These are phyloP conservation scores for Mayamaea pseudoterrestris DNA, from an alignment of 108 stramenopile genomes.

Conservation along the genomic window DNA sequence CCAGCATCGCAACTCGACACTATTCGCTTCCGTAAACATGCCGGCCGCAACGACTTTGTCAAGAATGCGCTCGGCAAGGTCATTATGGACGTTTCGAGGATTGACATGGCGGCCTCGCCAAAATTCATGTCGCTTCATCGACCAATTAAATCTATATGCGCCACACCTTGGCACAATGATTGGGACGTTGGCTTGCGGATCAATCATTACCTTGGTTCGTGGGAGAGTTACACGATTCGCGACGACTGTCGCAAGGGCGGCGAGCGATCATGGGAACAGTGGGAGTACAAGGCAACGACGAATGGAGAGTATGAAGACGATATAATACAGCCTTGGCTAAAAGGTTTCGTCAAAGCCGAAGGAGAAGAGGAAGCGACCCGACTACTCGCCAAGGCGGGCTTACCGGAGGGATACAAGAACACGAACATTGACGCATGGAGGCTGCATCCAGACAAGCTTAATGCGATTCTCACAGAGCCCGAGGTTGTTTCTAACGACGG, in stretches of 20 bases:
- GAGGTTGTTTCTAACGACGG: slow-evolving; percentile 4
- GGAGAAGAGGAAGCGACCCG: slow-evolving; percentile 18
- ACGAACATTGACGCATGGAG: not conserved
- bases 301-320: slow-evolving; percentile 19
- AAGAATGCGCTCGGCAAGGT: slow-evolving; percentile 33
- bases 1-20: slow-evolving; percentile 25
- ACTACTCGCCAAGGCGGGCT: slow-evolving; percentile 21
- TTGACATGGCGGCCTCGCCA: slow-evolving; percentile 12
- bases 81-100: slow-evolving; percentile 34
- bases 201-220: slow-evolving; percentile 40
- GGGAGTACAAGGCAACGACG: slow-evolving; percentile 24
- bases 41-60: slow-evolving; percentile 20
- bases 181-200: slow-evolving; percentile 20
- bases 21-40: slow-evolving; percentile 25
- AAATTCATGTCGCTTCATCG: slow-evolving; percentile 17
- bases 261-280: slow-evolving; percentile 20
- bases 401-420: slow-evolving; percentile 14
- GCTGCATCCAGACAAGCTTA: slow-evolving; percentile 4
- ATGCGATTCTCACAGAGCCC: slow-evolving; percentile 1
- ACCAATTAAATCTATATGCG: slow-evolving; percentile 21
- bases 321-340: slow-evolving; percentile 33
- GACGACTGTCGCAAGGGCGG: slow-evolving; percentile 29
- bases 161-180: slow-evolving; percentile 23
- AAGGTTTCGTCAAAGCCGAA: slow-evolving; percentile 26
- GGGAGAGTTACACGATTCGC: slow-evolving; percentile 31